Percentiles rank a stretch among this genome's conserved stretches.
Conservation (phyloP, 2,329 filamentous ascomycete species). For the Ophiocordyceps polyrhachis-furcata region DNA sequence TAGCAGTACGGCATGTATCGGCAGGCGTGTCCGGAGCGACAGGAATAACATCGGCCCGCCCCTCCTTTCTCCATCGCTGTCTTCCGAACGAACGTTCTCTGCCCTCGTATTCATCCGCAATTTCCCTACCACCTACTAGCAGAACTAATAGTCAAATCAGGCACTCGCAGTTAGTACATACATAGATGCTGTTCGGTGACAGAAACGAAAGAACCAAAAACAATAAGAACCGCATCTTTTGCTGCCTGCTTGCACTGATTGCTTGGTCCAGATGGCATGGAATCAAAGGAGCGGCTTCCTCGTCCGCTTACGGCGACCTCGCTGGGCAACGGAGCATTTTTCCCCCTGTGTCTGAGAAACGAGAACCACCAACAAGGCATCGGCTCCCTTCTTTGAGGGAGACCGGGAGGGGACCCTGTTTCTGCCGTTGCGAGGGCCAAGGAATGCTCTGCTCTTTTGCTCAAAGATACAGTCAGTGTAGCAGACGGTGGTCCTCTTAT, state of each 20-base stretch:
- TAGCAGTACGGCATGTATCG: neutral
- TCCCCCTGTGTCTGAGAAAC: neutral
- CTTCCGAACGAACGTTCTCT: no score
- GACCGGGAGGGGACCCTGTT: neutral
- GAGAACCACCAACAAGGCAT: neutral
- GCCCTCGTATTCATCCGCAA: no score
- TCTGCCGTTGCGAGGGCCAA: neutral
- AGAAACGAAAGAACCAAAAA: no score
- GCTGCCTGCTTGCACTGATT: no score
- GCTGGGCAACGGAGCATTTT: neutral
- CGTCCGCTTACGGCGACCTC: neutral
- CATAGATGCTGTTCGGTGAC: no score
- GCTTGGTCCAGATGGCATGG: no score
- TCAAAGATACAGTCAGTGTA: neutral
- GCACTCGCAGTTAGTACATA: no score
- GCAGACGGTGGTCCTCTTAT: neutral
- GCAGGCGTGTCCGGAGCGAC: neutral
- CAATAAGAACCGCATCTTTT: no score
- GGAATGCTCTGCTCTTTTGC: neutral
- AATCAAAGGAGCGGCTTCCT: no score
- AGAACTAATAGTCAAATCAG: no score
- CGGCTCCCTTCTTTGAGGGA: neutral
- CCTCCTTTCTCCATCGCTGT: neutral
- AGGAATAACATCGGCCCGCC: neutral
- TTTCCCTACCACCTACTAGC: no score